These are phyloP conservation scores for Trichothecium sympodiale DNA, from an alignment of 2,329 filamentous ascomycete genomes.

Conservation along the genomic window DNA sequence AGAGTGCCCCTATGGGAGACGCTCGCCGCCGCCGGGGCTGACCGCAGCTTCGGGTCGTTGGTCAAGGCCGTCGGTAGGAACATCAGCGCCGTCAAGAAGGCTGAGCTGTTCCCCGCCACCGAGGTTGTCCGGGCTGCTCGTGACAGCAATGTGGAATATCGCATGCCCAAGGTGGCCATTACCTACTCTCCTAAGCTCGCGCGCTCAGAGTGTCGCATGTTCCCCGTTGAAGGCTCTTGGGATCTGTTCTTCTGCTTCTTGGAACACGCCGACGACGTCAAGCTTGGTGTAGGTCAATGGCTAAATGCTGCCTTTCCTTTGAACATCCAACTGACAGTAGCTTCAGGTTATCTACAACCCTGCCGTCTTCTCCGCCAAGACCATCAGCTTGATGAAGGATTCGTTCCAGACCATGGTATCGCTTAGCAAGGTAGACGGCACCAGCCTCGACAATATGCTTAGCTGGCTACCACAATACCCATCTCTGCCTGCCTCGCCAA, in stretches of 20 bases:
- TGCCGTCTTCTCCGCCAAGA: constrained; percentile 2
- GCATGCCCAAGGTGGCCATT: constrained; percentile 4
- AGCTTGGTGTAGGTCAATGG: constrained; percentile 4
- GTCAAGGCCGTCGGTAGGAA: constrained; percentile 7
- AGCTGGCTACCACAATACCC: constrained; percentile 4
- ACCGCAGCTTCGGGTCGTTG: constrained; percentile 3
- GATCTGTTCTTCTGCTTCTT: constrained; percentile 7
- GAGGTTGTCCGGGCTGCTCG: constrained; percentile 5
- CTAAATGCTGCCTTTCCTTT: too few species aligned
- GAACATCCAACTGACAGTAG: too few species aligned
- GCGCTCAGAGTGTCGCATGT: constrained; percentile 4
- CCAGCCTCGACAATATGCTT: constrained; percentile 4
- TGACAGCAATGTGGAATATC: constrained; percentile 5
- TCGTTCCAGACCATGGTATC: constrained; percentile 1
- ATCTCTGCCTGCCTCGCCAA: not conserved
- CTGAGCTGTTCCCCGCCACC: constrained; percentile 5
- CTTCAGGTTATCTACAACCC: constrained; percentile 6
- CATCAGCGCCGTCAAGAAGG: constrained; percentile 7
- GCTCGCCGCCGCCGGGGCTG: constrained; percentile 1
- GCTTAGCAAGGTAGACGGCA: constrained; percentile 1
- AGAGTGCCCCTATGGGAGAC: constrained; percentile 6
- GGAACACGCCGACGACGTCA: constrained; percentile 4
- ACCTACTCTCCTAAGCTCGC: constrained; percentile 6
- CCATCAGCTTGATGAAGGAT: constrained; percentile 2
- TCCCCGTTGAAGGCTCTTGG: constrained; percentile 6